A percentile compares a stretch with the other conserved stretches of the same genome.
These are phyloP conservation scores for Ceratocystis albifundus DNA, from an alignment of 2,329 filamentous ascomycete genomes.

Conservation along the genomic window DNA sequence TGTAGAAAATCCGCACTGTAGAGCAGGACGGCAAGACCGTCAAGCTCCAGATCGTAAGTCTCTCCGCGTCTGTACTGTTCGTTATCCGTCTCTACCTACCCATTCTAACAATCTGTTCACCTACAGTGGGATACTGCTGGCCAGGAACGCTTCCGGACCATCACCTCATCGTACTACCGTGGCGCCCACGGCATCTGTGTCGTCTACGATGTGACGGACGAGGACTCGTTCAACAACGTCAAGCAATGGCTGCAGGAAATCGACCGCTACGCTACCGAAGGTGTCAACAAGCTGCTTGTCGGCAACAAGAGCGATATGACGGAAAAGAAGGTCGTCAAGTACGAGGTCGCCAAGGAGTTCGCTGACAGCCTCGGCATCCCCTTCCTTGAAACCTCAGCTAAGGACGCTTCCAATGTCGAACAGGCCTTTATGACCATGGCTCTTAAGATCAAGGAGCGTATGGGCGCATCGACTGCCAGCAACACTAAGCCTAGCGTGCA, in stretches of 20 bases:
- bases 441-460: slow-evolving; percentile 98
- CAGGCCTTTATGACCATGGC: slow-evolving; percentile 99
- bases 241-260: slow-evolving; percentile 99
- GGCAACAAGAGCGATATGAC: slow-evolving; percentile 99
- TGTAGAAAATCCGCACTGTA: slow-evolving; percentile 97
- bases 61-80: not conserved
- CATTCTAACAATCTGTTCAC: not conserved
- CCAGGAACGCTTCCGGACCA: slow-evolving; percentile 98
- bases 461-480: slow-evolving; percentile 88
- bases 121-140: slow-evolving; percentile 94
- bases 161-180: slow-evolving; percentile 98
- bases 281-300: slow-evolving; percentile 97
- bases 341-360: slow-evolving; percentile 99
- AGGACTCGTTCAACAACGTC: slow-evolving; percentile 99
- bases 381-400: slow-evolving; percentile 98
- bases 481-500: slow-evolving; percentile 98
- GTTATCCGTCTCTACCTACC: not conserved
- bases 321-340: slow-evolving; percentile 99
- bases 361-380: slow-evolving; percentile 97
- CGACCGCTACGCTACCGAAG: slow-evolving; percentile 96
- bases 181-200: slow-evolving; percentile 98
- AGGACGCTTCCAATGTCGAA: slow-evolving; percentile 99
- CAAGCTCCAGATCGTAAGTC: slow-evolving; percentile 91
- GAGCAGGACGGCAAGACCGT: slow-evolving; percentile 99
- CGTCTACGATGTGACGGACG: slow-evolving; percentile 99